Conservation (phyloP, 116 monocot genomes). For the Phalaenopsis hybrid region DNA sequence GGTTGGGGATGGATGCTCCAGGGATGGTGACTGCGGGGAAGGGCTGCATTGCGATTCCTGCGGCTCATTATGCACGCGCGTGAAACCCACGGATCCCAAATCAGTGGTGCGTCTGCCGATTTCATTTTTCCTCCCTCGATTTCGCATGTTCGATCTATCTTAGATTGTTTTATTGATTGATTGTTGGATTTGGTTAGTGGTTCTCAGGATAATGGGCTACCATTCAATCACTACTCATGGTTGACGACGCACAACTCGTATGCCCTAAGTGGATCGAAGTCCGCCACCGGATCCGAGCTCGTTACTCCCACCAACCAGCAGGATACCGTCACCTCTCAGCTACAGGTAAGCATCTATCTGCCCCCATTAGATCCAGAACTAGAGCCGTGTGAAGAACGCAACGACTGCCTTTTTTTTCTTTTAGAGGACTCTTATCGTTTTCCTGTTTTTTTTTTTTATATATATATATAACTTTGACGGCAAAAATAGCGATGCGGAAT, state of each 20-base stretch:
- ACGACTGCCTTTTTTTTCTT: too few species aligned
- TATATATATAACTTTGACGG: too few species aligned
- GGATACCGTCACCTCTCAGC: slow-evolving; percentile 77
- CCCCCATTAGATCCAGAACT: not conserved
- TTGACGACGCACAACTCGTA: slow-evolving; percentile 98
- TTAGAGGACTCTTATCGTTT: too few species aligned
- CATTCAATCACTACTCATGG: slow-evolving; percentile 95
- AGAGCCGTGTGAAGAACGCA: too few species aligned
- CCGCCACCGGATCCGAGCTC: slow-evolving; percentile 24
- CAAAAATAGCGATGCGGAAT: too few species aligned
- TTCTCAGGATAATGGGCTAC: slow-evolving; percentile 45
- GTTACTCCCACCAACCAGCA: slow-evolving; percentile 59
- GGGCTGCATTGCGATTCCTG: slow-evolving; percentile 67
- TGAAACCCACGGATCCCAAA: slow-evolving; percentile 50
- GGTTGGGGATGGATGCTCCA: slow-evolving; percentile 56
- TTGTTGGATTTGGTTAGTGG: not conserved
- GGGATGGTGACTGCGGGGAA: slow-evolving; percentile 32
- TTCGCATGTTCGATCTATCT: not conserved
- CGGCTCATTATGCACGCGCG: slow-evolving; percentile 37
- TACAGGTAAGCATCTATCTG: slow-evolving; percentile 31
- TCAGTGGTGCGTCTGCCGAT: slow-evolving; percentile 28
- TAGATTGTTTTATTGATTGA: not conserved
- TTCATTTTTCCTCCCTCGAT: not conserved
- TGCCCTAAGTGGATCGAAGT: slow-evolving; percentile 36
- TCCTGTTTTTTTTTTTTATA: not conserved